Evolutionary conservation across 371 early-diverging fungal species (phyloP).

Genomic region (Funneliformis caledonium): DNA sequence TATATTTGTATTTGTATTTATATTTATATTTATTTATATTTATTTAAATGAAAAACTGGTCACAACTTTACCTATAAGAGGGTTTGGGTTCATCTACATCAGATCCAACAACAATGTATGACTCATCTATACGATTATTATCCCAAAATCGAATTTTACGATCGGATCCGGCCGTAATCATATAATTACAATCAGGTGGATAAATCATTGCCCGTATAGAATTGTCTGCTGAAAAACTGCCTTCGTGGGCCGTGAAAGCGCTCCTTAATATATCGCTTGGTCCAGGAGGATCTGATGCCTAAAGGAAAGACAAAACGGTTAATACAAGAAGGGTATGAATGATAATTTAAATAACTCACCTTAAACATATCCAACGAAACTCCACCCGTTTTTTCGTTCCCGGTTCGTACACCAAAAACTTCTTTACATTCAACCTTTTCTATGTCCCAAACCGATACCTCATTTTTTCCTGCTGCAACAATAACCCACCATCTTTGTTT

Average conservation of each 20-base stretch:
- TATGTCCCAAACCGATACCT: constrained; percentile 87
- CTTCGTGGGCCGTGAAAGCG: constrained; percentile 60
- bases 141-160: constrained; percentile 87
- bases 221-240: constrained; percentile 55
- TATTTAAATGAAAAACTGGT: background rate
- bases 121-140: constrained; percentile 64
- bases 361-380: constrained; percentile 56
- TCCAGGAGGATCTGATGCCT: constrained; percentile 58
- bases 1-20: background rate
- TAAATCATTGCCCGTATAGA: constrained; percentile 62
- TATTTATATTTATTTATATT: too few relatives aligned
- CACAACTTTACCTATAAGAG: constrained; percentile 56
- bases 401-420: constrained; percentile 66
- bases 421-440: constrained; percentile 72
- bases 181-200: constrained; percentile 60
- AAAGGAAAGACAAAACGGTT: background rate
- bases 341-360: too few relatives aligned
- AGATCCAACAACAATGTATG: constrained; percentile 71
- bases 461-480: constrained; percentile 74
- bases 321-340: background rate
- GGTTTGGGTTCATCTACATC: constrained; percentile 67
- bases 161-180: constrained; percentile 85
- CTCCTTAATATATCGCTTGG: constrained; percentile 57
- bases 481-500: constrained; percentile 56
- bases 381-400: constrained; percentile 61